Evolutionary conservation across 345 rosid species (phyloP).

Genomic region (Gossypium anomalum): DNA sequence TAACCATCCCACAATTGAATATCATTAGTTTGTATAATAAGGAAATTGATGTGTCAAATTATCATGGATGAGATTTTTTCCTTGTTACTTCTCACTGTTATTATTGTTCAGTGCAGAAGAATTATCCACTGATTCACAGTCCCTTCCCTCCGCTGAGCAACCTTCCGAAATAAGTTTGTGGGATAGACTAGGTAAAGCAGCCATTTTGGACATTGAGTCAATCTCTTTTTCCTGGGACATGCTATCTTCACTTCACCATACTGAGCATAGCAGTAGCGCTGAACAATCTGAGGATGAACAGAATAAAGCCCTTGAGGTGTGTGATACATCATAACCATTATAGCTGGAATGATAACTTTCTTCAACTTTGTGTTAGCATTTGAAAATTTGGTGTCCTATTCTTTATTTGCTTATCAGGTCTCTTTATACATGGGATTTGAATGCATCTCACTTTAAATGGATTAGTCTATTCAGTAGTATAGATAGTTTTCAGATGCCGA

Average conservation of each 20-base stretch:
- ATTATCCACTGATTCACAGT: conserved; percentile 40
- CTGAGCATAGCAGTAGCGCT: conserved; percentile 80
- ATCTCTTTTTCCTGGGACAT: conserved; percentile 74
- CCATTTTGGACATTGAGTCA: conserved; percentile 59
- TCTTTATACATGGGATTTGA: background rate
- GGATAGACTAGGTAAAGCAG: conserved; percentile 91
- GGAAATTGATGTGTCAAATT: background rate
- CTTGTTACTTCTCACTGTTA: conserved; percentile 15
- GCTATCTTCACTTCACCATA: conserved; percentile 95
- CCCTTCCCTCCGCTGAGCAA: conserved; percentile 42
- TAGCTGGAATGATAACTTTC: conserved; percentile 7
- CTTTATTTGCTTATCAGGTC: background rate
- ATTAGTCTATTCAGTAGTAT: background rate
- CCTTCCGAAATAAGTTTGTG: conserved; percentile 64
- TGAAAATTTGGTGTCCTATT: background rate
- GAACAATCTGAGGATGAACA: conserved; percentile 88
- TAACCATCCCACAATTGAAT: background rate
- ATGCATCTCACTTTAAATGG: background rate
- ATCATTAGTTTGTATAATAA: background rate
- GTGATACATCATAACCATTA: conserved; percentile 12
- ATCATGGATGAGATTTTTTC: conserved; percentile 1
- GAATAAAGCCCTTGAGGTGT: conserved; percentile 86
- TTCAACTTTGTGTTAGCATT: background rate
- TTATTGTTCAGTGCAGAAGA: conserved; percentile 55
- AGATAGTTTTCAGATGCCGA: conserved; percentile 1